Conservation (phyloP, 345 rosid species). For the Rhodamnia argentea region DNA sequence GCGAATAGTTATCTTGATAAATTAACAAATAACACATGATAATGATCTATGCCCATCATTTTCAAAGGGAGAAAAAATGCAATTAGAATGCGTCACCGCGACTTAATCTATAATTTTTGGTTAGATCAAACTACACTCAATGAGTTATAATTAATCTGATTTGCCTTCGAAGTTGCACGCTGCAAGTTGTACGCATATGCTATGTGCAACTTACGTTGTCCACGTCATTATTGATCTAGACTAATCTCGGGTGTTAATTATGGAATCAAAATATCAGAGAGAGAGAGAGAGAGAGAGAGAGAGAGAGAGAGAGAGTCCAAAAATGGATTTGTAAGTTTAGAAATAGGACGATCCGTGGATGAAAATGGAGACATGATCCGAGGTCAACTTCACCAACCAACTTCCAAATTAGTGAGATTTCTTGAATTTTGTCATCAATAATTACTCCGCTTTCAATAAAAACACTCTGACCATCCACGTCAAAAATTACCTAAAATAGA, state of each 20-base stretch:
- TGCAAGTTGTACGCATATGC: background rate
- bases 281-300: background rate
- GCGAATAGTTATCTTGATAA: background rate
- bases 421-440: background rate
- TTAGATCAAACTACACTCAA: background rate
- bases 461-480: background rate
- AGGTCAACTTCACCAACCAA: background rate
- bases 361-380: background rate
- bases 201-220: background rate
- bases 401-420: background rate
- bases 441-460: background rate
- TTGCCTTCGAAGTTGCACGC: background rate
- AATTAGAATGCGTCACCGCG: background rate
- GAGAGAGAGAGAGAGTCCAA: background rate
- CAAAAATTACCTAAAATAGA: background rate
- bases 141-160: background rate
- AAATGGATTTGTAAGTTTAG: background rate
- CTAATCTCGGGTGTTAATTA: background rate
- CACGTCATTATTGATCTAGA: background rate
- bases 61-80: background rate
- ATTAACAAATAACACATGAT: background rate
- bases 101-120: background rate
- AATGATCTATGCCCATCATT: background rate
- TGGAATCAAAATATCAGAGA: background rate
- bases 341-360: background rate